phyloP scores from a whole-genome alignment of 305 asterid species.

The Fraxinus floribunda region DNA sequence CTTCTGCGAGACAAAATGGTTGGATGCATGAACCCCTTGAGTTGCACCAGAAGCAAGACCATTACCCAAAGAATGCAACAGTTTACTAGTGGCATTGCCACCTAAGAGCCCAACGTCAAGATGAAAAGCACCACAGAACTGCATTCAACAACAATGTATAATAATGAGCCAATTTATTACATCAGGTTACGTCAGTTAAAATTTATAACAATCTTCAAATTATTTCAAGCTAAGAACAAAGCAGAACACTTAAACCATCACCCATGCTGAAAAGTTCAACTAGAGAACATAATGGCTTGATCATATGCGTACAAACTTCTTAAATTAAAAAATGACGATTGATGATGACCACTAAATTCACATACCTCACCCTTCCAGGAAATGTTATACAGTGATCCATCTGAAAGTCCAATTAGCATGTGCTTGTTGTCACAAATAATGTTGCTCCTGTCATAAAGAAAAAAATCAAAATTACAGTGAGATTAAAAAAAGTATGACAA shows the following conservation, averaged over 20 bases:
- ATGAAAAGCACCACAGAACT: constrained; percentile 79
- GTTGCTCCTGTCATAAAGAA: constrained; percentile 44
- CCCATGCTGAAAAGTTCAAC: neutral
- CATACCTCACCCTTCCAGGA: constrained; percentile 64
- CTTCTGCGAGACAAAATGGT: constrained; percentile 35
- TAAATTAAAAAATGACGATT: neutral
- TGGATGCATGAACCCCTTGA: constrained; percentile 38
- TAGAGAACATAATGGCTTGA: neutral
- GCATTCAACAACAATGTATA: constrained; percentile 29
- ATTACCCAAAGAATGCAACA: constrained; percentile 52
- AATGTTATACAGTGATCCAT: constrained; percentile 52
- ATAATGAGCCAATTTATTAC: neutral
- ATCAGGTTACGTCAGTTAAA: neutral
- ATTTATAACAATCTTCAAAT: neutral
- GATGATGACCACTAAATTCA: neutral
- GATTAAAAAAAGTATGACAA: neutral
- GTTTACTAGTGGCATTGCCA: constrained; percentile 40
- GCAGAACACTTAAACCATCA: neutral
- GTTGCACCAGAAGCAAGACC: constrained; percentile 53
- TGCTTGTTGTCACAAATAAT: constrained; percentile 49
- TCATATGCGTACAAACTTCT: neutral
- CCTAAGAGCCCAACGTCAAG: constrained; percentile 47
- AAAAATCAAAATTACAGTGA: neutral
- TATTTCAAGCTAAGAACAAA: neutral
- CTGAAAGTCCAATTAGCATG: constrained; percentile 51